phyloP scores from a whole-genome alignment of 192 early-diverging fungal genomes.

The Linnemannia zychae region DNA sequence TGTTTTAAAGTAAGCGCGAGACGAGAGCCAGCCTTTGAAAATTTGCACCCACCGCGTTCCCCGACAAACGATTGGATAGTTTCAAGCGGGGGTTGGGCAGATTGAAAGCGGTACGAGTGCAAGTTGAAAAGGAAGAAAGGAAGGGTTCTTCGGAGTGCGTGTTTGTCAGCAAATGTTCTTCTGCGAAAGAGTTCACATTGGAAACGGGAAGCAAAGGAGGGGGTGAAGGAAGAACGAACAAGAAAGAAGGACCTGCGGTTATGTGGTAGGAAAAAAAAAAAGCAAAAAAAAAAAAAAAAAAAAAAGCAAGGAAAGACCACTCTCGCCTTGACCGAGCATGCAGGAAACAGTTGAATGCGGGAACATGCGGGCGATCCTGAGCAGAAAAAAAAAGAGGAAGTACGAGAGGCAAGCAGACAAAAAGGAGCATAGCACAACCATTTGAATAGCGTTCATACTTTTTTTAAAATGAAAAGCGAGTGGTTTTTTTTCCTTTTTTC shows the following conservation, averaged over 20 bases:
- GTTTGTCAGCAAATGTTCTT: neutral
- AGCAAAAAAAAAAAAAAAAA: neutral
- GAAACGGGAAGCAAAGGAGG: neutral
- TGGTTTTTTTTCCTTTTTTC: neutral
- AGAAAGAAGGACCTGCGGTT: too few relatives aligned
- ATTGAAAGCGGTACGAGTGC: neutral
- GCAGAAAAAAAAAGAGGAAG: neutral
- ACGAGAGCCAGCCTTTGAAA: neutral
- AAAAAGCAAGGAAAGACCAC: neutral
- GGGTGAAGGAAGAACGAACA: neutral
- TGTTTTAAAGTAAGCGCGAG: neutral
- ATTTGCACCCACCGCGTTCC: neutral
- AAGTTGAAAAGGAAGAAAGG: neutral
- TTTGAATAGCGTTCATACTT: neutral
- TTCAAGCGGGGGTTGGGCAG: neutral
- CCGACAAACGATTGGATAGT: neutral
- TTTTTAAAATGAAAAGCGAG: slow-evolving; percentile 1
- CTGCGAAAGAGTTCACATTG: neutral
- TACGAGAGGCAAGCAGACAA: neutral
- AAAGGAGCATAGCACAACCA: neutral
- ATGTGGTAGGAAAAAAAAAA: neutral
- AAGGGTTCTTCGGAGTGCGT: neutral
- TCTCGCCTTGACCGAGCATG: neutral
- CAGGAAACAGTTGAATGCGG: neutral
- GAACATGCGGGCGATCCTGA: slow-evolving; percentile 2